Evolutionary conservation across 164 flowering plant species (phyloP).

Genomic region (Stephania japonica): DNA sequence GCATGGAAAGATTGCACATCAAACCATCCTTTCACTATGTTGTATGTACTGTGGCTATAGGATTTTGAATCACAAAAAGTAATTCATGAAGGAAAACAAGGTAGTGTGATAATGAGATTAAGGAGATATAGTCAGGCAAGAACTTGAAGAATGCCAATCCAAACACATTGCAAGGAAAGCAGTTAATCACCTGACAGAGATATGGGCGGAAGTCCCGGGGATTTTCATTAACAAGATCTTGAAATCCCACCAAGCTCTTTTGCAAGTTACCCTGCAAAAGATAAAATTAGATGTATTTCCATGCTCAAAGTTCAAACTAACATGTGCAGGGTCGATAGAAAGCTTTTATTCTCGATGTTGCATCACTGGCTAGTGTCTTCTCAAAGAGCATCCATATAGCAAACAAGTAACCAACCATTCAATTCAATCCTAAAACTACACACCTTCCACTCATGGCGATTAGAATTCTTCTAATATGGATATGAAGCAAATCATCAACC

Average conservation of each 20-base stretch:
- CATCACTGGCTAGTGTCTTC: not conserved
- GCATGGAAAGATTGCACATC: no score
- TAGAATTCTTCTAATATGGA: not conserved
- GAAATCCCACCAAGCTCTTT: slow-evolving; percentile 54
- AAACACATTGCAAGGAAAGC: not conserved
- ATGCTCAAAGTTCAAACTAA: not conserved
- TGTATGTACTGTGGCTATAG: no score
- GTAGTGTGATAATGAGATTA: no score
- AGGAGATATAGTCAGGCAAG: no score
- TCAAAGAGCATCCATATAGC: not conserved
- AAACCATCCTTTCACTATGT: no score
- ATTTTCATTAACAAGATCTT: slow-evolving; percentile 62
- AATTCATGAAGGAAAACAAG: no score
- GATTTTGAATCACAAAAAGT: no score
- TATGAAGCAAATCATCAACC: not conserved
- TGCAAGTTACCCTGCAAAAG: slow-evolving; percentile 70
- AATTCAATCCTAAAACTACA: not conserved
- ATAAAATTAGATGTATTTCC: not conserved
- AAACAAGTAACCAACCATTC: not conserved
- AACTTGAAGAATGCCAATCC: not conserved
- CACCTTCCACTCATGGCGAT: not conserved
- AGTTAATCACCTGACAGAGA: slow-evolving; percentile 69
- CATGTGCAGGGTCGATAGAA: not conserved
- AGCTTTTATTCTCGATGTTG: not conserved
- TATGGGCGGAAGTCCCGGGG: slow-evolving; percentile 95